Percentiles rank a stretch among this genome's conserved stretches.
Evolutionary conservation across 2,329 filamentous ascomycete species (phyloP).

Genomic region (Fusarium sp.): DNA sequence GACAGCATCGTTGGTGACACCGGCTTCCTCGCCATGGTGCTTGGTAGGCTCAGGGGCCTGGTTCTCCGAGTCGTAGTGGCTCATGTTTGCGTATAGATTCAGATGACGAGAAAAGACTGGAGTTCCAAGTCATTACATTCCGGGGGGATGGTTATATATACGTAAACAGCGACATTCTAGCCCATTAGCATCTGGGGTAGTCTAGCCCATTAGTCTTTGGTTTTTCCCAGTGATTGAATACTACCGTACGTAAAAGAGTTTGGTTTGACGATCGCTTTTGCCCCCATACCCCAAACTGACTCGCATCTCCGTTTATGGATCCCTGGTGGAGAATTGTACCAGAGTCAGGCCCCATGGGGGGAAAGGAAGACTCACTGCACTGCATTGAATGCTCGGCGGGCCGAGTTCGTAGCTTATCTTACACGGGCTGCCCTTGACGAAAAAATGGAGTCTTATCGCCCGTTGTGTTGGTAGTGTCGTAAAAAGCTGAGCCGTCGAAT

Average conservation of each 20-base stretch:
- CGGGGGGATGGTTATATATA: constrained; percentile 26
- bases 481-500: constrained; percentile 24
- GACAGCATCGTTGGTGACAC: constrained; percentile 45
- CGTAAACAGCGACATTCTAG: constrained; percentile 1
- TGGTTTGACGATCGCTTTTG: constrained; percentile 20
- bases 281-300: constrained; percentile 35
- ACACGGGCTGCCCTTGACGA: background rate
- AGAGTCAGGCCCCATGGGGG: constrained; percentile 29
- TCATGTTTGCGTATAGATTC: constrained; percentile 7
- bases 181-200: constrained; percentile 20
- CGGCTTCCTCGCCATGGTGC: constrained; percentile 3
- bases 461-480: background rate
- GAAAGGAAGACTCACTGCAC: background rate
- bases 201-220: background rate
- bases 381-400: constrained; percentile 1
- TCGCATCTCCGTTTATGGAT: constrained; percentile 35
- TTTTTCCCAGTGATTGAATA: background rate
- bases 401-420: constrained; percentile 33
- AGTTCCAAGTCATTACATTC: too few species aligned
- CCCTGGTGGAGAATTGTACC: constrained; percentile 3
- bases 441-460: constrained; percentile 16
- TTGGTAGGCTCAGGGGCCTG: constrained; percentile 23
- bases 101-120: too few species aligned
- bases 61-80: constrained; percentile 34
- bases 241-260: constrained; percentile 26